Evolutionary conservation across 106 monocot genomes (phyloP).

Genomic region (Triglochin maritima): DNA sequence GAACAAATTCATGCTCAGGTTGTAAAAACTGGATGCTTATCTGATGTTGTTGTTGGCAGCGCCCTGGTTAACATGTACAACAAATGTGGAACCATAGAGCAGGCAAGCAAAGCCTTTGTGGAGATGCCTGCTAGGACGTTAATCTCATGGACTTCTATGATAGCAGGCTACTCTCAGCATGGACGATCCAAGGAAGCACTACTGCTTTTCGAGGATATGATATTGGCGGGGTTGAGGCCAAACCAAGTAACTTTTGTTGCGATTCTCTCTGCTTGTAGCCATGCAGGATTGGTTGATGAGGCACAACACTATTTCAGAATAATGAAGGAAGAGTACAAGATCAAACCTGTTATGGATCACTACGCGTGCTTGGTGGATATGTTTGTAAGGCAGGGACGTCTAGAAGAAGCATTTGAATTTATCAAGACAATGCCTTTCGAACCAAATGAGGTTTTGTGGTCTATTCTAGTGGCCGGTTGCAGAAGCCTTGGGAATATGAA

Average conservation of each 20-base stretch:
- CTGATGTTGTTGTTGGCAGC: slow-evolving; percentile 66
- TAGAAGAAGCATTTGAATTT: slow-evolving; percentile 67
- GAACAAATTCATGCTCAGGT: slow-evolving; percentile 77
- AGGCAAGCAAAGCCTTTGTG: slow-evolving; percentile 60
- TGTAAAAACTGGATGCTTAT: slow-evolving; percentile 59
- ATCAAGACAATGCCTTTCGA: slow-evolving; percentile 48
- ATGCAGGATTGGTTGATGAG: slow-evolving; percentile 57
- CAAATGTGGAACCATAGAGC: slow-evolving; percentile 69
- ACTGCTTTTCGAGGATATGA: slow-evolving; percentile 90
- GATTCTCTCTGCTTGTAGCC: slow-evolving; percentile 91
- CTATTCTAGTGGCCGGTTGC: slow-evolving; percentile 76
- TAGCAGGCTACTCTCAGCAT: slow-evolving; percentile 72
- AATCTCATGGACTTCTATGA: slow-evolving; percentile 91
- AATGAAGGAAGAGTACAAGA: slow-evolving; percentile 75
- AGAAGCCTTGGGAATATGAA: slow-evolving; percentile 72
- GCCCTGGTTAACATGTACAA: slow-evolving; percentile 87
- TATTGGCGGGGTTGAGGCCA: slow-evolving; percentile 50
- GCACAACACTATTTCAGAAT: slow-evolving; percentile 69
- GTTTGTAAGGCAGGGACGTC: slow-evolving; percentile 59
- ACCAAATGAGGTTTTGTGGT: slow-evolving; percentile 84
- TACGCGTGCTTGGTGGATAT: slow-evolving; percentile 93
- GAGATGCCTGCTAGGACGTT: slow-evolving; percentile 69
- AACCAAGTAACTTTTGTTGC: slow-evolving; percentile 79
- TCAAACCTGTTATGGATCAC: slow-evolving; percentile 75
- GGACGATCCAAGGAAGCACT: slow-evolving; percentile 59